These are phyloP conservation scores for Coprinopsis sp. DNA, from an alignment of 768 basidiomycete genomes.

Conservation along the genomic window DNA sequence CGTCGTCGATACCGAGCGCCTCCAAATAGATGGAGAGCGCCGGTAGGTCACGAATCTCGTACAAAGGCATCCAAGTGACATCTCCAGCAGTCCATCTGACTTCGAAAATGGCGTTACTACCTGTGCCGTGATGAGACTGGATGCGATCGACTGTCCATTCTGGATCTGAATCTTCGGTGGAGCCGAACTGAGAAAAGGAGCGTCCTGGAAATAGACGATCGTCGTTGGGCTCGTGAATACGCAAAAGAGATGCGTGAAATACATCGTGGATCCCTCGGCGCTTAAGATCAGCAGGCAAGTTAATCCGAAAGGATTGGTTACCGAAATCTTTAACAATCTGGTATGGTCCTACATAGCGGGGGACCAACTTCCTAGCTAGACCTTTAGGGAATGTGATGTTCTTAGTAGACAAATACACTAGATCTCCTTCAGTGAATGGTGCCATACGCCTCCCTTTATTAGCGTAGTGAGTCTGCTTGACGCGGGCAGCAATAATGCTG, in stretches of 20 bases:
- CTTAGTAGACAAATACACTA: constrained; percentile 9
- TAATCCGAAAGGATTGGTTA: constrained; percentile 8
- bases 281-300: constrained; percentile 10
- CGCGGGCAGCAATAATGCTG: constrained; percentile 3
- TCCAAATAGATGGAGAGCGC: constrained; percentile 1
- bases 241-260: constrained; percentile 32
- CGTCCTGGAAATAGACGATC: constrained; percentile 25
- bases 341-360: constrained; percentile 14
- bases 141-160: constrained; percentile 27
- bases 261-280: constrained; percentile 23
- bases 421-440: constrained; percentile 5
- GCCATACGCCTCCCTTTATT: constrained; percentile 2
- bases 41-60: not conserved
- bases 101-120: constrained; percentile 19
- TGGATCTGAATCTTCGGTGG: constrained; percentile 9
- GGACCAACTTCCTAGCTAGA: constrained; percentile 9
- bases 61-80: constrained; percentile 27
- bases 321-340: constrained; percentile 6
- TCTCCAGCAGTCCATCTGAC: constrained; percentile 27
- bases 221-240: constrained; percentile 27
- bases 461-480: constrained; percentile 4
- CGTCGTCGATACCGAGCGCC: not conserved
- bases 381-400: constrained; percentile 6
- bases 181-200: constrained; percentile 11
- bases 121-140: constrained; percentile 17